Conservation (phyloP, 2,329 filamentous ascomycete species). For the Lizonia empirigonia region DNA sequence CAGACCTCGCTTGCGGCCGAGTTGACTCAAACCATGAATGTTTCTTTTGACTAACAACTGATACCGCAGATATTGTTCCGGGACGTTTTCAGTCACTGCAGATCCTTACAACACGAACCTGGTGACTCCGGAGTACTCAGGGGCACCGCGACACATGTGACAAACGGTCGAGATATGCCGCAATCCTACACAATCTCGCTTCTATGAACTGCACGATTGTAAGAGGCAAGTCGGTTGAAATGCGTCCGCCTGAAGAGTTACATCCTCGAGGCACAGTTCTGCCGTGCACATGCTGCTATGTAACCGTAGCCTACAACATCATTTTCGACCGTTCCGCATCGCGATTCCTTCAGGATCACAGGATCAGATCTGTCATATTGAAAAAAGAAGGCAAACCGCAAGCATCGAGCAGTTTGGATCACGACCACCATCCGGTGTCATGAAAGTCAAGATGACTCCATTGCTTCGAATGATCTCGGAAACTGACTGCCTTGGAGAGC, state of each 20-base stretch:
- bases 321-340: not conserved
- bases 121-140: not conserved
- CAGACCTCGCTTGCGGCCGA: constrained; percentile 21
- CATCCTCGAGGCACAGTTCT: not conserved
- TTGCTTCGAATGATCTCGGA: not conserved
- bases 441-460: constrained; percentile 10
- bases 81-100: not conserved
- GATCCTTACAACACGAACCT: not conserved
- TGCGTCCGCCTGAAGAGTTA: not conserved
- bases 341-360: not conserved
- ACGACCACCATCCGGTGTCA: not conserved
- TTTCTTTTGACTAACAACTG: constrained; percentile 21
- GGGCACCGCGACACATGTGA: not conserved
- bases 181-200: not conserved
- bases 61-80: constrained; percentile 16
- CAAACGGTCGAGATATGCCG: not conserved
- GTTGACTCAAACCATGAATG: constrained; percentile 17
- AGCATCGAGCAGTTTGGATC: constrained; percentile 2
- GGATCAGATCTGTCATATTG: not conserved
- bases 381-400: not conserved
- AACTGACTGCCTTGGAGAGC: not conserved
- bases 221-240: not conserved
- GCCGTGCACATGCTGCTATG: not conserved
- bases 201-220: not conserved
- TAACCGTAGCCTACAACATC: not conserved